Conservation (phyloP, 73 alveolate species). For the Tetrahymena borealis region DNA sequence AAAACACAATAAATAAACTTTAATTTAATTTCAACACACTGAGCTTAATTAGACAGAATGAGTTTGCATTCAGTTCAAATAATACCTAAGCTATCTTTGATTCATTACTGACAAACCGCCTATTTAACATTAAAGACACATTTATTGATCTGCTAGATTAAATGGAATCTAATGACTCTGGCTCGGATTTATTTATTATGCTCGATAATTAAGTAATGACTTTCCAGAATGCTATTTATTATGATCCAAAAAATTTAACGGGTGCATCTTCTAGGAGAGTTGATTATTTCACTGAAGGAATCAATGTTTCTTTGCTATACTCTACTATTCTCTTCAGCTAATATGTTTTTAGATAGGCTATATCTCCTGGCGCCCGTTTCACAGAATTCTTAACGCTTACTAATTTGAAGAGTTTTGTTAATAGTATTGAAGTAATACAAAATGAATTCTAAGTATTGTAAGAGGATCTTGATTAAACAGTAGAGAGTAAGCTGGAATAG, state of each 20-base stretch:
- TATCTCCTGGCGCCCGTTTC: background rate
- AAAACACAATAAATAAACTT: background rate
- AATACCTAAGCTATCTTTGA: background rate
- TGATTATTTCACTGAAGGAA: background rate
- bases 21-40: background rate
- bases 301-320: background rate
- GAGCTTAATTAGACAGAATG: background rate
- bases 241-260: background rate
- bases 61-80: background rate
- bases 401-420: background rate
- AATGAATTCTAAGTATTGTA: background rate
- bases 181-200: background rate
- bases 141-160: background rate
- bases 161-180: background rate
- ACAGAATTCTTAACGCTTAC: background rate
- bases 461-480: background rate
- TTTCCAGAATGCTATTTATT: background rate
- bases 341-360: background rate
- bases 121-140: background rate
- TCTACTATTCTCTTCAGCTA: background rate
- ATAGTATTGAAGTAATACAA: background rate
- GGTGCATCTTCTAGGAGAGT: background rate
- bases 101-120: background rate
- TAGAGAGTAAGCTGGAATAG: background rate
- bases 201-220: background rate